phyloP scores from a whole-genome alignment of 129 eudicot genomes.

The Solidago caesia region DNA sequence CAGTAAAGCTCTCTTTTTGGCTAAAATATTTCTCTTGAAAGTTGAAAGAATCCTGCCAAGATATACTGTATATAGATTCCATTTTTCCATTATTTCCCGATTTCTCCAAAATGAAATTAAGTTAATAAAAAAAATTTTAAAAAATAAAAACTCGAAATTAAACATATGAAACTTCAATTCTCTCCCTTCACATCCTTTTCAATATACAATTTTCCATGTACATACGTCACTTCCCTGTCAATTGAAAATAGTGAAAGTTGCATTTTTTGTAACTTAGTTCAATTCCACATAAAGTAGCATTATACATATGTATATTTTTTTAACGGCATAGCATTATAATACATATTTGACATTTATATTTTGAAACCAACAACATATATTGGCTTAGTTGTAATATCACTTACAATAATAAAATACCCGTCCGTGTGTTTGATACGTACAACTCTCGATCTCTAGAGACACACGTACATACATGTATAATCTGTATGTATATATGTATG shows the following conservation, averaged over 20 bases:
- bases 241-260: neutral
- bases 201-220: slow-evolving; percentile 1
- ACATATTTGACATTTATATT: neutral
- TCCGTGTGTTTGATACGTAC: neutral
- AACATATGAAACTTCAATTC: slow-evolving; percentile 23
- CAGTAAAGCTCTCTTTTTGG: neutral
- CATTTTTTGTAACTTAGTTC: neutral
- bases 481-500: neutral
- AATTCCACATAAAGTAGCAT: neutral
- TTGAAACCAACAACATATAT: neutral
- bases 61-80: neutral
- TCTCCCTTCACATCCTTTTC: slow-evolving; percentile 26
- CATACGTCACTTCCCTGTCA: slow-evolving; percentile 21
- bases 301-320: too few species aligned
- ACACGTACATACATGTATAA: neutral
- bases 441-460: neutral
- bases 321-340: too few species aligned
- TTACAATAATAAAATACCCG: too few species aligned
- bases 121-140: neutral
- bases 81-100: neutral
- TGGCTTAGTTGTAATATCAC: neutral
- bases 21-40: neutral
- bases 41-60: neutral
- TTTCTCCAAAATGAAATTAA: slow-evolving; percentile 14
- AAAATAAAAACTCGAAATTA: neutral